Conservation (phyloP, 192 early-diverging fungal species). For the Thamnidium elegans region DNA sequence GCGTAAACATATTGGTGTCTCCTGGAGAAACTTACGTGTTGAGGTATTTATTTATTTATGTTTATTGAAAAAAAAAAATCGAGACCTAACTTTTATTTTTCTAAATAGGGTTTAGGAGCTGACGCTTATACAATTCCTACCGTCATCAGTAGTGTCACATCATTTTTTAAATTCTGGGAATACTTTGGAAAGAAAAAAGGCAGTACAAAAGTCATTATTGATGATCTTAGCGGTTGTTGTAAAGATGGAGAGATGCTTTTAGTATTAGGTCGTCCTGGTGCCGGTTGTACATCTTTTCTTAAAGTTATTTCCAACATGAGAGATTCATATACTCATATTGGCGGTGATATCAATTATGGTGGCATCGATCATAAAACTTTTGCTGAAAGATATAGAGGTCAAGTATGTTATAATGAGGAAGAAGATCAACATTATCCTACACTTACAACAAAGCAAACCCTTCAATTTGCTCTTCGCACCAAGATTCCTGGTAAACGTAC, state of each 20-base stretch:
- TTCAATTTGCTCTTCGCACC: conserved; percentile 73
- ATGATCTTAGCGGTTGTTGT: conserved; percentile 59
- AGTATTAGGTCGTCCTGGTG: conserved; percentile 68
- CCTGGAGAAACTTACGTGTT: conserved; percentile 34
- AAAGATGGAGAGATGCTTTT: conserved; percentile 72
- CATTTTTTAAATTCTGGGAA: not conserved
- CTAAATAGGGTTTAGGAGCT: conserved; percentile 29
- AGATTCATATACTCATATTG: conserved; percentile 47
- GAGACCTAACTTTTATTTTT: not conserved
- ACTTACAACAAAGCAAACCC: conserved; percentile 72
- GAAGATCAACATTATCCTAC: conserved; percentile 78
- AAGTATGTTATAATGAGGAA: conserved; percentile 78
- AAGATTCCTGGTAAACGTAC: conserved; percentile 60
- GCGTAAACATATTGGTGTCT: conserved; percentile 29
- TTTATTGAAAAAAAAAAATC: no score
- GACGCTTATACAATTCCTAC: conserved; percentile 34
- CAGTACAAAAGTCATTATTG: conserved; percentile 48
- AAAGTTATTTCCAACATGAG: conserved; percentile 58
- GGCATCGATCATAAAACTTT: conserved; percentile 64
- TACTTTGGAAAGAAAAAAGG: conserved; percentile 10
- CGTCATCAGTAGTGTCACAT: not conserved
- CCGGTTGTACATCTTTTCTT: conserved; percentile 64
- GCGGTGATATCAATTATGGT: conserved; percentile 62
- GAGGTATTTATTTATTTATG: no score
- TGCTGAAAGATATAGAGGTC: conserved; percentile 58